phyloP scores from a whole-genome alignment of 2,329 filamentous ascomycete genomes.

The Aureobasidium sp. region DNA sequence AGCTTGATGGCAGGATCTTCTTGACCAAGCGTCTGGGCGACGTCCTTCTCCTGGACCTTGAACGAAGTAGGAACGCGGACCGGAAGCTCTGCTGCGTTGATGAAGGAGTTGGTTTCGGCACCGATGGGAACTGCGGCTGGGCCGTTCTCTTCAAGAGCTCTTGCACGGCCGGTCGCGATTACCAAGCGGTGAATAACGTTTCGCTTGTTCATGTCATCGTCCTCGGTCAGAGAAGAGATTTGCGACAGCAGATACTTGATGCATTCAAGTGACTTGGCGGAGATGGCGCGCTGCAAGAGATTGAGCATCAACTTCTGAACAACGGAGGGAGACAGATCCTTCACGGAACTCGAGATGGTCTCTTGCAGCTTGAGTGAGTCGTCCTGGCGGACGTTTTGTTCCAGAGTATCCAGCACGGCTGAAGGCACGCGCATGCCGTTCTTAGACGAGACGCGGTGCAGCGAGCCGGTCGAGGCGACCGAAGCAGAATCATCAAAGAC shows the following conservation, averaged over 20 bases:
- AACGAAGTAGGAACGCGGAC: conserved; percentile 51
- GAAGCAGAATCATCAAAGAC: conserved; percentile 67
- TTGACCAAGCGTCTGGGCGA: conserved; percentile 48
- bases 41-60: conserved; percentile 57
- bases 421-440: conserved; percentile 64
- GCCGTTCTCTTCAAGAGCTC: conserved; percentile 38
- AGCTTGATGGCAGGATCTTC: conserved; percentile 70
- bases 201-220: conserved; percentile 85
- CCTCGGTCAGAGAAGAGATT: conserved; percentile 67
- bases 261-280: conserved; percentile 57
- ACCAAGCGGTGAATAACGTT: conserved; percentile 91
- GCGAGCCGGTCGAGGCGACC: conserved; percentile 56
- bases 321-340: conserved; percentile 1
- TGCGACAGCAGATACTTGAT: conserved; percentile 62
- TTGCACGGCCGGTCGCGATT: conserved; percentile 77
- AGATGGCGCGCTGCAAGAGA: conserved; percentile 68
- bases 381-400: conserved; percentile 62
- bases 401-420: conserved; percentile 59
- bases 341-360: conserved; percentile 33
- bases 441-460: conserved; percentile 68
- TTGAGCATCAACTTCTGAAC: conserved; percentile 56
- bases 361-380: conserved; percentile 48
- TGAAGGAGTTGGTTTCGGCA: conserved; percentile 57
- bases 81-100: conserved; percentile 68
- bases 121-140: conserved; percentile 11